phyloP scores from a whole-genome alignment of 1,139 yeast species.

The Fermentozyma sake region DNA sequence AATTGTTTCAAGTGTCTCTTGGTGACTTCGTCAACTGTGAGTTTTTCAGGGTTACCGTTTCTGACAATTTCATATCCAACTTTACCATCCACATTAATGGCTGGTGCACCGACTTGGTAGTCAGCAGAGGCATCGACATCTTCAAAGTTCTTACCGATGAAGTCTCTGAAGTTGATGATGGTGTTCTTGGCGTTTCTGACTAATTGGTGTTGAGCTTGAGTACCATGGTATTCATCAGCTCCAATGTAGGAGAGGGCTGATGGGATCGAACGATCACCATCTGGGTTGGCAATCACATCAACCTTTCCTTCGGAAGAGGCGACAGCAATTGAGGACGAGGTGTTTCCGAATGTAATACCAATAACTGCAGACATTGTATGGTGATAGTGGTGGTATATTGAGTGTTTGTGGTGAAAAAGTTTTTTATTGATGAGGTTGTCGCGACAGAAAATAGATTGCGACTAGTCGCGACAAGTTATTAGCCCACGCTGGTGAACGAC shows the following conservation, averaged over 20 bases:
- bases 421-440: no score
- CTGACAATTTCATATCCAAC: constrained; percentile 63
- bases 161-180: constrained; percentile 89
- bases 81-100: constrained; percentile 64
- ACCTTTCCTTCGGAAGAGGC: constrained; percentile 85
- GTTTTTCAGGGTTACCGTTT: constrained; percentile 39
- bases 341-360: constrained; percentile 96
- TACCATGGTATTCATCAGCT: constrained; percentile 94
- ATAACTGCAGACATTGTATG: constrained; percentile 51
- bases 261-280: constrained; percentile 97
- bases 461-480: no score
- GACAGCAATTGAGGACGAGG: constrained; percentile 91
- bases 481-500: no score
- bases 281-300: constrained; percentile 97
- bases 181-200: constrained; percentile 88
- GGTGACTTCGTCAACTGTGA: constrained; percentile 73
- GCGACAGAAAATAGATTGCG: no score
- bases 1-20: constrained; percentile 81
- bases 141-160: constrained; percentile 69
- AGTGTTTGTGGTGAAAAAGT: no score
- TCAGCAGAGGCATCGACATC: constrained; percentile 59
- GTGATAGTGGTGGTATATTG: no score
- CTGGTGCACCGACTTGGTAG: constrained; percentile 65
- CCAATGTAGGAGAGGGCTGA: constrained; percentile 90
- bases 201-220: constrained; percentile 90